These are phyloP conservation scores for Irpex sp. DNA, from an alignment of 1,284 basidiomycete species.

Conservation along the genomic window DNA sequence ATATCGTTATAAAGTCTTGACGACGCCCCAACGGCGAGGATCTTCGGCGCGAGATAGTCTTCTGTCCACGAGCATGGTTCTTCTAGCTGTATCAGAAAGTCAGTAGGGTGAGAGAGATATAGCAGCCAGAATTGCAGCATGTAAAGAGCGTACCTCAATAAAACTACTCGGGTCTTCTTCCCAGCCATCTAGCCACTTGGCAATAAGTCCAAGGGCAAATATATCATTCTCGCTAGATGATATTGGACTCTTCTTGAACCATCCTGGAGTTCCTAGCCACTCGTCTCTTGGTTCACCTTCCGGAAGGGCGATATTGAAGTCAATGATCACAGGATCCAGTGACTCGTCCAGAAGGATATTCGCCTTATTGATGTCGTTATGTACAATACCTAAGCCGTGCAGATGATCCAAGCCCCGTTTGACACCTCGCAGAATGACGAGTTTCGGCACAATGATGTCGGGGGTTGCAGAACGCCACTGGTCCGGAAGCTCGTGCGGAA, in stretches of 20 bases:
- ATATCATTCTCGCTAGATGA: background rate
- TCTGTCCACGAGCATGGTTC: background rate
- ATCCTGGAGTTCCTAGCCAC: background rate
- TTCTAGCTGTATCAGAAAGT: background rate
- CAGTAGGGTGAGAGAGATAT: background rate
- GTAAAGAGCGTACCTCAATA: background rate
- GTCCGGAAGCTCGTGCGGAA: background rate
- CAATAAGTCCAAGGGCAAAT: background rate
- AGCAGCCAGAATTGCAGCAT: background rate
- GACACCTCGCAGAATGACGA: background rate
- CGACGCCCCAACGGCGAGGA: background rate
- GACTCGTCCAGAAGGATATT: background rate
- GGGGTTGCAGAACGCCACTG: background rate
- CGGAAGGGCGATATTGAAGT: background rate
- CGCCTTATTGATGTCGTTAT: background rate
- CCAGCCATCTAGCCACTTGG: background rate
- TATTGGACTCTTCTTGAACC: background rate
- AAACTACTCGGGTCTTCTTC: background rate
- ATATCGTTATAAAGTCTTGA: background rate
- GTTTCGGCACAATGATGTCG: background rate
- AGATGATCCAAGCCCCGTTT: background rate
- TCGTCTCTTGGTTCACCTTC: background rate
- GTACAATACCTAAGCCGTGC: background rate
- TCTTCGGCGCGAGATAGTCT: background rate
- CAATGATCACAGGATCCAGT: background rate